phyloP scores from a whole-genome alignment of 805 yeast genomes.

The Suhomyces sp. region DNA sequence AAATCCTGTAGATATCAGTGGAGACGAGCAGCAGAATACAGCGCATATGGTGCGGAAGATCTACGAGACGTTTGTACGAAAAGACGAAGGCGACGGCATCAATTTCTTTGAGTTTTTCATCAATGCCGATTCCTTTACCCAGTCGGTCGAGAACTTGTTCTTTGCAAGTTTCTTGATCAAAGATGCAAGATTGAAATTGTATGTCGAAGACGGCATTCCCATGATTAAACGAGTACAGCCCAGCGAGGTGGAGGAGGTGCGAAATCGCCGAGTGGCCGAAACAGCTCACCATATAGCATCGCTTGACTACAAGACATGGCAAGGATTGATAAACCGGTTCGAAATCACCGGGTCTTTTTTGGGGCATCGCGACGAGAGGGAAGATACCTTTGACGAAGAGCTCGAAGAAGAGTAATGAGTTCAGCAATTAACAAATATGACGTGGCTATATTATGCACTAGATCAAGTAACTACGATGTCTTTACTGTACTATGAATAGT shows the following conservation, averaged over 20 bases:
- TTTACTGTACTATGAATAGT: too few relatives aligned
- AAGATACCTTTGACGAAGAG: constrained; percentile 21
- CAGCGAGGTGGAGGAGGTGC: constrained; percentile 16
- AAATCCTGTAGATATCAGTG: constrained; percentile 48
- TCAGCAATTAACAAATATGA: too few relatives aligned
- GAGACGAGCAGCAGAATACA: constrained; percentile 52
- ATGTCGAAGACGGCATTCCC: constrained; percentile 45
- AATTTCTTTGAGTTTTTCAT: constrained; percentile 65
- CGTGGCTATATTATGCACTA: too few relatives aligned
- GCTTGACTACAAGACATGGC: constrained; percentile 68
- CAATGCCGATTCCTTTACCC: constrained; percentile 73
- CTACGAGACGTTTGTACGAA: constrained; percentile 37
- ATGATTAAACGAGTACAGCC: constrained; percentile 38
- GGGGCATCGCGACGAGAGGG: constrained; percentile 37
- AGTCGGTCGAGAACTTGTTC: constrained; percentile 80
- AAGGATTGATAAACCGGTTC: constrained; percentile 48
- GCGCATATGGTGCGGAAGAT: constrained; percentile 60
- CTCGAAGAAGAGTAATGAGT: not conserved
- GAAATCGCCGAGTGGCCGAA: constrained; percentile 20
- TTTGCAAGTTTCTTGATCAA: constrained; percentile 76
- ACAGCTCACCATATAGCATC: constrained; percentile 68
- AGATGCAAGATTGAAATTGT: constrained; percentile 62
- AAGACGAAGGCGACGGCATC: constrained; percentile 36
- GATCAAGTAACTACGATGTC: too few relatives aligned
- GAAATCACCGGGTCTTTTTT: constrained; percentile 56